A percentile compares a stretch with the other conserved stretches of the same genome.
Evolutionary conservation across 495 filamentous ascomycete genomes (phyloP).

Genomic region (Penicillium steckii): DNA sequence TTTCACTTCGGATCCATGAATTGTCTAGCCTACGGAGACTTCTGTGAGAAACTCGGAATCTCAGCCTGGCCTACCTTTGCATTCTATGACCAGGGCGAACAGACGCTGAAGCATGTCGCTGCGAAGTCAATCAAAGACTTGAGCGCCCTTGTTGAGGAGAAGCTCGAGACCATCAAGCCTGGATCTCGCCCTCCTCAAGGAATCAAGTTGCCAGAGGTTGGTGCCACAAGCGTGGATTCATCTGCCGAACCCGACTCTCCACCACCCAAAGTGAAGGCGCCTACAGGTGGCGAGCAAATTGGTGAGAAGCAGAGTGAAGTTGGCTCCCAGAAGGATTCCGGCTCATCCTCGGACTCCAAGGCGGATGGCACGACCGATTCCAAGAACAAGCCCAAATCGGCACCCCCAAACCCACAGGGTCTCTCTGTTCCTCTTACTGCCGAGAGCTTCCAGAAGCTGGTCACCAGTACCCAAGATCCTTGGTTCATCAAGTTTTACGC

Average conservation of each 20-base stretch:
- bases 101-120: slow-evolving; percentile 59
- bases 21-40: slow-evolving; percentile 74
- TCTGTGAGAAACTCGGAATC: slow-evolving; percentile 66
- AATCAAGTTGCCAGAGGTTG: slow-evolving; percentile 59
- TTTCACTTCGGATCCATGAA: slow-evolving; percentile 86
- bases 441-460: slow-evolving; percentile 81
- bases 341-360: slow-evolving; percentile 29
- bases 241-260: slow-evolving; percentile 44
- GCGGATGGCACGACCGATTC: slow-evolving; percentile 20
- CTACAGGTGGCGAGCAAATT: slow-evolving; percentile 41
- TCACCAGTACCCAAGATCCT: slow-evolving; percentile 83
- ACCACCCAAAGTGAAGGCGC: slow-evolving; percentile 49
- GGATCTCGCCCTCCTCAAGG: slow-evolving; percentile 70
- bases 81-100: slow-evolving; percentile 80
- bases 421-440: slow-evolving; percentile 71
- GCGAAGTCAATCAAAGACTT: slow-evolving; percentile 59
- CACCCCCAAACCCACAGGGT: slow-evolving; percentile 70
- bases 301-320: slow-evolving; percentile 47
- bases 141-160: slow-evolving; percentile 70
- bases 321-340: slow-evolving; percentile 29
- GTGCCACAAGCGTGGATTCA: slow-evolving; percentile 48
- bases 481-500: slow-evolving; percentile 99
- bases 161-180: slow-evolving; percentile 72
- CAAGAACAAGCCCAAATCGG: slow-evolving; percentile 41
- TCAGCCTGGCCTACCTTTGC: slow-evolving; percentile 68